phyloP scores from a whole-genome alignment of 192 early-diverging fungal species.

The Coemansia sp. region DNA sequence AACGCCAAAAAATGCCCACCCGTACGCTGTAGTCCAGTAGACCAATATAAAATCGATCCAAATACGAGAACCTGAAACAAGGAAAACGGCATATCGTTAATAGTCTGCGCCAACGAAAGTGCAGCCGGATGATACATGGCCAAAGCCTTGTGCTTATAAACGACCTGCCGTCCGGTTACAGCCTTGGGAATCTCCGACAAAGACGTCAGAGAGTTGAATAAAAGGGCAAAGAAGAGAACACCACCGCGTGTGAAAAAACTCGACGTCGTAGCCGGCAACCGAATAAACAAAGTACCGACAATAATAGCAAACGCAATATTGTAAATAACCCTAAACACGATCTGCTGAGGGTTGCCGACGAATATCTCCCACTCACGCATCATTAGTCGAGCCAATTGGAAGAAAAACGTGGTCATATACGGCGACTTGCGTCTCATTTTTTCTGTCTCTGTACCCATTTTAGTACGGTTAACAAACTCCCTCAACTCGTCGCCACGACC shows the following conservation, averaged over 20 bases:
- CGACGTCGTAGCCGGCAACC: conserved; percentile 54
- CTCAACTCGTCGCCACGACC: conserved; percentile 30
- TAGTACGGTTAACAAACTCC: conserved; percentile 57
- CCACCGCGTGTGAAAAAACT: conserved; percentile 64
- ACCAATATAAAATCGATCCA: conserved; percentile 62
- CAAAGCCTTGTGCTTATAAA: conserved; percentile 77
- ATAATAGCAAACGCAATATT: conserved; percentile 67
- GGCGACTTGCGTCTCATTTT: conserved; percentile 56
- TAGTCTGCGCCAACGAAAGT: conserved; percentile 23
- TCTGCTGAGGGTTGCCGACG: conserved; percentile 50
- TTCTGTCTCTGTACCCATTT: conserved; percentile 56
- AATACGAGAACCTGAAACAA: conserved; percentile 56
- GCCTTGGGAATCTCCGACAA: conserved; percentile 68
- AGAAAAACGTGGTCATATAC: conserved; percentile 64
- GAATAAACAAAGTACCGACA: conserved; percentile 69
- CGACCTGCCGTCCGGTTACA: conserved; percentile 67
- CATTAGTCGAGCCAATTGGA: conserved; percentile 62
- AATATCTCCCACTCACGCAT: conserved; percentile 67
- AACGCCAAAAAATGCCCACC: conserved; percentile 60
- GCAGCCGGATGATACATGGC: conserved; percentile 54
- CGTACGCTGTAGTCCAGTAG: conserved; percentile 51
- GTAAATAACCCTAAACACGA: conserved; percentile 60
- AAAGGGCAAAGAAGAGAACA: conserved; percentile 57
- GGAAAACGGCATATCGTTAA: conserved; percentile 53
- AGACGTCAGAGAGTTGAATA: conserved; percentile 69